Evolutionary conservation across 192 early-diverging fungal genomes (phyloP), one percentile per base, ranked within the genome.

Genomic region (Entophlyctis luteolus): DNA sequence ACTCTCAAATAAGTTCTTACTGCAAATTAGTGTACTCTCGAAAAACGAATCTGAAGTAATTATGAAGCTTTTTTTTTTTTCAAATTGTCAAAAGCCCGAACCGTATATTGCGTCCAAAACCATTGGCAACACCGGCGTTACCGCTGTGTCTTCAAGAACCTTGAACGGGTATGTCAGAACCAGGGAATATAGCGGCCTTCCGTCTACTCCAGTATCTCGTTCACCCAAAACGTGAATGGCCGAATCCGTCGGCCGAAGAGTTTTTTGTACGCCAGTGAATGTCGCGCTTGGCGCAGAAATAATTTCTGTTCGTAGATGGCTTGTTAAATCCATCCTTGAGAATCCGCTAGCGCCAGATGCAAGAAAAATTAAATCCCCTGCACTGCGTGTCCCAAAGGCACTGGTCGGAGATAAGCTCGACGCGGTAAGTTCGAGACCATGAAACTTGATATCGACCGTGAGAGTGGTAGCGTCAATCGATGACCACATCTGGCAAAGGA

Each of bases 401-500:
- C 50, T 59, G 14, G 62, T 32, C 16, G 68, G 37, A 71, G 72
- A 74, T n/a, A n/a, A n/a, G 36, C 77, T 65, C n/a, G 82, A 57
- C 18, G 76, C 77, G 1, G 79, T 78, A 3, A 67, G 32, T 47
- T 80, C 75, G 42, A 95, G 80, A 22, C 92, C 92, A 62, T 88
- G 87, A 75, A 97, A 95, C 16, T 80, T 79, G 12, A 96, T 42
- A 16, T 84, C 79, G 12, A 93, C 69, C 27, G 85, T 82, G 10
- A 95, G 72, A 27, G 75, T 71, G 62, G 92, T 88, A 10, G 77
- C 67, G 31, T 84, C 92, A 27, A 88, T 75, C 59, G 84, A 82
- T 47, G 85, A 89, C 94, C 96, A 98, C 75, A 90, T 95, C 71
- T 94, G 93, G 1, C 91, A 92, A 31, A 97, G 10, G 39, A 46